Conservation (phyloP, 2,329 filamentous ascomycete species). For the Stachybotrys elegans region DNA sequence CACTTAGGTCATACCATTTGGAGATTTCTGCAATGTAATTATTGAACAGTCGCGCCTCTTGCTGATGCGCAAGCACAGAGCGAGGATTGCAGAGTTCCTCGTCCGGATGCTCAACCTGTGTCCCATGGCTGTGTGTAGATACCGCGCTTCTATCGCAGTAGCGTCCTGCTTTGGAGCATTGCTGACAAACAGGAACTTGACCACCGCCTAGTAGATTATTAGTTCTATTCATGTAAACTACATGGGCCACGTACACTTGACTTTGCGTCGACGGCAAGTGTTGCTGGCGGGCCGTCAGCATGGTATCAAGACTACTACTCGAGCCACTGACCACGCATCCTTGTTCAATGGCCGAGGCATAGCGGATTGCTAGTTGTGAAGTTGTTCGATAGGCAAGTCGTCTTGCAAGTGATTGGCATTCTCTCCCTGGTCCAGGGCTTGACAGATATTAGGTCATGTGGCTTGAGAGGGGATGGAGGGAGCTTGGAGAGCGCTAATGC, state of each 20-base stretch:
- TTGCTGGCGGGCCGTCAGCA: constrained; percentile 19
- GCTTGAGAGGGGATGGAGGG: too few species aligned
- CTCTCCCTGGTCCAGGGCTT: too few species aligned
- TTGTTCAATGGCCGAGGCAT: constrained; percentile 19
- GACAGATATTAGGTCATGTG: too few species aligned
- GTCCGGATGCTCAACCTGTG: constrained; percentile 6
- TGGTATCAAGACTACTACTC: background rate
- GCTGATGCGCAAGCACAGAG: constrained; percentile 21
- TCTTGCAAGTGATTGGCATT: too few species aligned
- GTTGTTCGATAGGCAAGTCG: too few species aligned
- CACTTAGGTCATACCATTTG: constrained; percentile 43
- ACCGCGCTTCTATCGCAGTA: constrained; percentile 34
- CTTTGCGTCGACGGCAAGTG: constrained; percentile 30
- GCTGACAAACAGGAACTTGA: constrained; percentile 23
- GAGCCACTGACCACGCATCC: constrained; percentile 14
- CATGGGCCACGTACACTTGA: constrained; percentile 22
- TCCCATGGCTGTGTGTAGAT: constrained; percentile 16
- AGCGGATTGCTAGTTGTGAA: too few species aligned
- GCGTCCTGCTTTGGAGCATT: constrained; percentile 22
- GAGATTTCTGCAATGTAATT: constrained; percentile 34
- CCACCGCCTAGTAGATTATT: constrained; percentile 23
- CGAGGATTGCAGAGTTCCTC: constrained; percentile 16
- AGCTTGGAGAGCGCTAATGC: too few species aligned
- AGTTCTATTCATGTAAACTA: constrained; percentile 5
- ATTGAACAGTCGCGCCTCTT: constrained; percentile 29